Evolutionary conservation across 2,329 filamentous ascomycete genomes (phyloP).

Genomic region (Pseudocercospora fuligena): DNA sequence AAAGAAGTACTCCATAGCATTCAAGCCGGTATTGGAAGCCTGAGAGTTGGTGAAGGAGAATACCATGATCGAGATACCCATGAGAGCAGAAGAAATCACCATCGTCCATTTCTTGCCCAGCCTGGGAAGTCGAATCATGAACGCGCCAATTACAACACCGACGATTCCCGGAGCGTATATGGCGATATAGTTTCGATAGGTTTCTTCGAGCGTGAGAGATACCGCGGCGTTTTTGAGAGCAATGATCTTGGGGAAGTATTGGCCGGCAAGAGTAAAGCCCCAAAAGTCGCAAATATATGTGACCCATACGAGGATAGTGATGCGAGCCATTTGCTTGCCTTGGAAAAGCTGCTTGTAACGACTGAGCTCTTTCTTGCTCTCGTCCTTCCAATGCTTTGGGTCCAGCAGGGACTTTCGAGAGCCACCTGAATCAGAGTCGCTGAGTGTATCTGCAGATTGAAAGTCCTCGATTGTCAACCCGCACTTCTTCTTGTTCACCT

Average conservation of each 20-base stretch:
- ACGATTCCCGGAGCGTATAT: constrained; percentile 60
- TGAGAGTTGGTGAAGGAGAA: constrained; percentile 52
- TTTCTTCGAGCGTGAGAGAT: constrained; percentile 51
- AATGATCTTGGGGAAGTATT: constrained; percentile 57
- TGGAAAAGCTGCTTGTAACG: constrained; percentile 55
- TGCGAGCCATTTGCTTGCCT: constrained; percentile 46
- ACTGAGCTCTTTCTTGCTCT: constrained; percentile 46
- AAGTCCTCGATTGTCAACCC: constrained; percentile 44
- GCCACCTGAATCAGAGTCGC: constrained; percentile 6
- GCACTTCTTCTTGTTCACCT: constrained; percentile 47
- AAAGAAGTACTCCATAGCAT: constrained; percentile 60
- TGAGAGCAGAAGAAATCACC: constrained; percentile 49
- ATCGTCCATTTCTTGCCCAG: constrained; percentile 54
- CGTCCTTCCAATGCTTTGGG: constrained; percentile 32
- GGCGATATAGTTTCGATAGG: constrained; percentile 60
- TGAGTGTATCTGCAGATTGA: constrained; percentile 37
- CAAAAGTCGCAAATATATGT: constrained; percentile 59
- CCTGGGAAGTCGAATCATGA: constrained; percentile 54
- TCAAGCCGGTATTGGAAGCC: constrained; percentile 55
- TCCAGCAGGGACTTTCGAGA: constrained; percentile 14
- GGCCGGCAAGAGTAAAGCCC: constrained; percentile 55
- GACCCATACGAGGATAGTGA: constrained; percentile 56
- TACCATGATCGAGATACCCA: constrained; percentile 52
- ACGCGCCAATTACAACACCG: constrained; percentile 56
- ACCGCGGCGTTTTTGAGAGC: constrained; percentile 57